Conservation (phyloP, 768 basidiomycete genomes). For the Nidularia pulvinata region DNA sequence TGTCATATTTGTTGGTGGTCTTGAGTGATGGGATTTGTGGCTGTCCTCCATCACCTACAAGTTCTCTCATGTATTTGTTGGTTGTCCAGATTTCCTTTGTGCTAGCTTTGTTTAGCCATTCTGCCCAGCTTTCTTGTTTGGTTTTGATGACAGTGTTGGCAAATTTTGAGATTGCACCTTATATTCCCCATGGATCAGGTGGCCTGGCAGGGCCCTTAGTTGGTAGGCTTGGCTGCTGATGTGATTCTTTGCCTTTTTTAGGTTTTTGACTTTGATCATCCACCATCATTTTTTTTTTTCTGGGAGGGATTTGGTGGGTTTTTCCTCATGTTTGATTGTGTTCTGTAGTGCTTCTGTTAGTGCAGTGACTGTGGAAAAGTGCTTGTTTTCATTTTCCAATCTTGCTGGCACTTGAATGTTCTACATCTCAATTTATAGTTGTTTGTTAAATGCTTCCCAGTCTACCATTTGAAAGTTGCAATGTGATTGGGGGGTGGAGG, state of each 20-base stretch:
- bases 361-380: background rate
- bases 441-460: slow-evolving; percentile 23
- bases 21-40: slow-evolving; percentile 12
- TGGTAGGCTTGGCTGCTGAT: too few species aligned
- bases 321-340: background rate
- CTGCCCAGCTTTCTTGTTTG: too few species aligned
- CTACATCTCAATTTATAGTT: slow-evolving; percentile 3
- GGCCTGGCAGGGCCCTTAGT: too few species aligned
- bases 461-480: slow-evolving; percentile 23
- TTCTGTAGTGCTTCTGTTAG: slow-evolving; percentile 1
- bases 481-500: background rate
- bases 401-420: background rate
- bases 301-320: slow-evolving; percentile 1
- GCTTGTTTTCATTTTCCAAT: background rate
- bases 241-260: slow-evolving; percentile 8
- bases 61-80: too few species aligned
- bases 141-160: too few species aligned
- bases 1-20: background rate
- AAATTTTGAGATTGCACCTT: too few species aligned
- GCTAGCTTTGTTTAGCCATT: too few species aligned
- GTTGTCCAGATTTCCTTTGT: too few species aligned
- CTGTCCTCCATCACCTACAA: slow-evolving; percentile 12
- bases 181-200: too few species aligned
- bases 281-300: slow-evolving; percentile 3
- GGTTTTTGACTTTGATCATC: slow-evolving; percentile 8